Conservation (phyloP, 2,329 filamentous ascomycete species). For the Penicillium sp. region DNA sequence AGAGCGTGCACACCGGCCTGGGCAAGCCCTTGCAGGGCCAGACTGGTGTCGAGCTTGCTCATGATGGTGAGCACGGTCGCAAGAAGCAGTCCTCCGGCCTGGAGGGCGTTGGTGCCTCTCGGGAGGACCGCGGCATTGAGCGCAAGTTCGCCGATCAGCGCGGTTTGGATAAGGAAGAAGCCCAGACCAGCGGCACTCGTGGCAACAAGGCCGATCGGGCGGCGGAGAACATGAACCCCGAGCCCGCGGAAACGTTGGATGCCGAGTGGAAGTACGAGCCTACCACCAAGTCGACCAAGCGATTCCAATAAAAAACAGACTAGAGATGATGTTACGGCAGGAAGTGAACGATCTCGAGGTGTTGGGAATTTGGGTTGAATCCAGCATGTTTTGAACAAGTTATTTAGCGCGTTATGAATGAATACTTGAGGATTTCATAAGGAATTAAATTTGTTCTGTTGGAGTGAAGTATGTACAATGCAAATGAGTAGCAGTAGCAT, state of each 20-base stretch:
- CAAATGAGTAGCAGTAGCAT: no score
- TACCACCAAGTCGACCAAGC: constrained; percentile 19
- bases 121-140: constrained; percentile 19
- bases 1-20: constrained; percentile 49
- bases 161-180: constrained; percentile 26
- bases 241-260: constrained; percentile 27
- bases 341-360: background rate
- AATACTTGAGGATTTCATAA: no score
- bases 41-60: constrained; percentile 44
- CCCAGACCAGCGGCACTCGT: constrained; percentile 12
- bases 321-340: no score
- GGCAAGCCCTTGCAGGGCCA: constrained; percentile 50
- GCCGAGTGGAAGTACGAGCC: constrained; percentile 27
- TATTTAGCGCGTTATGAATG: background rate
- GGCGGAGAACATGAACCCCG: constrained; percentile 27
- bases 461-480: no score
- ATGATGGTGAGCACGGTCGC: constrained; percentile 42
- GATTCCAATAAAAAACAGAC: background rate
- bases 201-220: constrained; percentile 28
- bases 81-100: constrained; percentile 42
- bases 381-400: background rate
- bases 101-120: constrained; percentile 40
- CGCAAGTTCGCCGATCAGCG: constrained; percentile 24
- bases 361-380: no score
- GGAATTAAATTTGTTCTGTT: no score